Evolutionary conservation across 129 eudicot species (phyloP).

Genomic region (Saussurea involucrata): DNA sequence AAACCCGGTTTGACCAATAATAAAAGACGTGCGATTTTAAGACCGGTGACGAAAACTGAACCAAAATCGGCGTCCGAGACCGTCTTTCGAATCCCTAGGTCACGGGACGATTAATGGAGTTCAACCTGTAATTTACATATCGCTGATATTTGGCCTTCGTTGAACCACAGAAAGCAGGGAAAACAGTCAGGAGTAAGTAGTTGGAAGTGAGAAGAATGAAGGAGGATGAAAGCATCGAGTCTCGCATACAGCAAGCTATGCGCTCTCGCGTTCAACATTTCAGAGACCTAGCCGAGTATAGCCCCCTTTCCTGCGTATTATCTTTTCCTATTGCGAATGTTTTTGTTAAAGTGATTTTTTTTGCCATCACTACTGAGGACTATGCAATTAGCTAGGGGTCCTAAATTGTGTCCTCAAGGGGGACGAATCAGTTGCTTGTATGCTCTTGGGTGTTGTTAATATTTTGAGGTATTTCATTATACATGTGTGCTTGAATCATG

Average conservation of each 20-base stretch:
- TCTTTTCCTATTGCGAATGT: not conserved
- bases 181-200: not conserved
- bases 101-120: not conserved
- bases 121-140: not conserved
- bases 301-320: not conserved
- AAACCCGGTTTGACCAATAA: not conserved
- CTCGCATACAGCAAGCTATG: slow-evolving; percentile 44
- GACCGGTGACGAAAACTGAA: not conserved
- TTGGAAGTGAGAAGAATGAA: slow-evolving; percentile 23
- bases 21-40: not conserved
- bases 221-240: slow-evolving; percentile 33
- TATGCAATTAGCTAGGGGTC: not conserved
- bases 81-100: not conserved
- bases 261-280: slow-evolving; percentile 55
- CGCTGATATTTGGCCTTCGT: not conserved
- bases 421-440: not conserved
- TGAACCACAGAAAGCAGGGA: not conserved
- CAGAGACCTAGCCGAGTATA: slow-evolving; percentile 66
- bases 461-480: not conserved
- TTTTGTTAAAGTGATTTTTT: too few species aligned
- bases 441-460: not conserved
- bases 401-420: not conserved
- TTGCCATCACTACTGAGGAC: not conserved
- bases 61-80: not conserved
- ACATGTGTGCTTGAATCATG: not conserved